Evolutionary conservation across 2,329 filamentous ascomycete species (phyloP).

Genomic region (Colletotrichum echinochloae): DNA sequence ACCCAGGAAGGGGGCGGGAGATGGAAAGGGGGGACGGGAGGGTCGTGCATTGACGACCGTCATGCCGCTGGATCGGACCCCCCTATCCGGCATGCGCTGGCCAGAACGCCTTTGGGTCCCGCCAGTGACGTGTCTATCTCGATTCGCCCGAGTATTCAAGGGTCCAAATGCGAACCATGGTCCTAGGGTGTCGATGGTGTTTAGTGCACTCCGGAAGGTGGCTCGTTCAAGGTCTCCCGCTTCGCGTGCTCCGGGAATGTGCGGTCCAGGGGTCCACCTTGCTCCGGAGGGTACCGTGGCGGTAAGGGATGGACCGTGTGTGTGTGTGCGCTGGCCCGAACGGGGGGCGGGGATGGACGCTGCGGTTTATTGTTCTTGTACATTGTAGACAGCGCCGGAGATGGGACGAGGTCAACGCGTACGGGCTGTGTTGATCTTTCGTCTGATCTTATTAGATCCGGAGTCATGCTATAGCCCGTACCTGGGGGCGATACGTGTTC

Average conservation of each 20-base stretch:
- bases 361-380: neutral
- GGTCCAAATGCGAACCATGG: neutral
- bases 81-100: neutral
- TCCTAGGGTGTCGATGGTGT: neutral
- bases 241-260: too few species aligned
- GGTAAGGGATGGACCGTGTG: neutral
- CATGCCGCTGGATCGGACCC: constrained; percentile 2
- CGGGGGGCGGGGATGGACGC: neutral
- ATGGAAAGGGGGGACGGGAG: neutral
- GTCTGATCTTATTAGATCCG: constrained; percentile 7
- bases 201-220: neutral
- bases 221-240: neutral
- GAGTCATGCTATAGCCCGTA: constrained; percentile 7
- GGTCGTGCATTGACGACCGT: constrained; percentile 18
- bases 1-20: too few species aligned
- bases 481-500: neutral
- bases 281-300: neutral
- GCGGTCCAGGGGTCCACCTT: neutral
- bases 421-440: neutral
- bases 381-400: neutral
- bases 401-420: neutral
- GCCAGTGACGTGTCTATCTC: neutral
- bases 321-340: neutral
- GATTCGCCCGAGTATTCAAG: neutral
- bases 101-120: neutral